Conservation (phyloP, 2,329 filamentous ascomycete genomes). For the Calonectria naviculata region DNA sequence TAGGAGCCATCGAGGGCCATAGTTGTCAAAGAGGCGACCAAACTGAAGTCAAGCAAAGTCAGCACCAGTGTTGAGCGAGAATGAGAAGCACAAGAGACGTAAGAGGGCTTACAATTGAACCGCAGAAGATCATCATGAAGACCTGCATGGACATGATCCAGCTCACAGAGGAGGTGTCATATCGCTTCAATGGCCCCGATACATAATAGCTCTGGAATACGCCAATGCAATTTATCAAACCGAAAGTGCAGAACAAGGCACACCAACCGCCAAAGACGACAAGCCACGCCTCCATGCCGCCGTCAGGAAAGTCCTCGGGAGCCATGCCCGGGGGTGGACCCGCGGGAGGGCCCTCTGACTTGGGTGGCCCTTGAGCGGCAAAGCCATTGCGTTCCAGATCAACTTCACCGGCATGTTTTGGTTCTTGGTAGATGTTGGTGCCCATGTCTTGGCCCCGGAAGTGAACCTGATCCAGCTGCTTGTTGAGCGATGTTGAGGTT, state of each 20-base stretch:
- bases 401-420: slow-evolving; percentile 41
- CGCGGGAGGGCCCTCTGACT: slow-evolving; percentile 19
- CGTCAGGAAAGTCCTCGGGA: slow-evolving; percentile 68
- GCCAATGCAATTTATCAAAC: slow-evolving; percentile 58
- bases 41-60: slow-evolving; percentile 43
- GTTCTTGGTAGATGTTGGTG: slow-evolving; percentile 39
- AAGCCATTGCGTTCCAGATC: slow-evolving; percentile 38
- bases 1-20: slow-evolving; percentile 70
- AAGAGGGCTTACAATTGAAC: slow-evolving; percentile 51
- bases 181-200: slow-evolving; percentile 55
- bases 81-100: slow-evolving; percentile 30
- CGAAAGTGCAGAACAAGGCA: slow-evolving; percentile 57
- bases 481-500: neutral
- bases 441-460: slow-evolving; percentile 23
- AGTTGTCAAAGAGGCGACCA: slow-evolving; percentile 73
- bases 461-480: slow-evolving; percentile 5
- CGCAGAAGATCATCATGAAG: slow-evolving; percentile 62
- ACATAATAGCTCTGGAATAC: slow-evolving; percentile 71
- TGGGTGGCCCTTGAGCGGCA: neutral
- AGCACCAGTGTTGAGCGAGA: neutral
- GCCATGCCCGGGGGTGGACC: slow-evolving; percentile 48
- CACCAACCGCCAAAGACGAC: slow-evolving; percentile 62
- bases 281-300: slow-evolving; percentile 67
- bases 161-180: slow-evolving; percentile 63
- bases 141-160: slow-evolving; percentile 70